Base-by-base conservation (phyloP, 495 filamentous ascomycete species). In the Lasiosphaeris hirsuta region DNA sequence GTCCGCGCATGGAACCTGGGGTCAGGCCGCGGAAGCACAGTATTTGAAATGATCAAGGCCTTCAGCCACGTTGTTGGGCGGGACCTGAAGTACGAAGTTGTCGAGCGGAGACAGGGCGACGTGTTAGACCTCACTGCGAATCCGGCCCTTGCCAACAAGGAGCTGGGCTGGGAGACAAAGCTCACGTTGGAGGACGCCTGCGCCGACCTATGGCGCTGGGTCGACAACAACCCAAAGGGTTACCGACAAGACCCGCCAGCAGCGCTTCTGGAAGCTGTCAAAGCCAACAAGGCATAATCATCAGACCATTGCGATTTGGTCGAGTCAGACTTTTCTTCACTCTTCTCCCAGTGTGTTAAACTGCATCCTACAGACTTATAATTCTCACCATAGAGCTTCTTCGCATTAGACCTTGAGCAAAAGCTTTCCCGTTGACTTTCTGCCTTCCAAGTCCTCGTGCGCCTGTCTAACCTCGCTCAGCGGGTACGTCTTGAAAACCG, bases 1-100 rank as follows among this genome's bases (percentile, higher is more conserved):
- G 90, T 96, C 48, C 85, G 89, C 56, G 93, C 92, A 56, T 98
- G 95, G 95, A 98, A 98, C 77, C 70, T 98, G 55, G 94, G 94
- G 18, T 96, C 92, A n/a, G 94, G 94, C 38, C 88, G 86, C 66
- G 94, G 94, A 58, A 92, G 87, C 72, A 97, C 95, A 10, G 94
- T 98, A 36, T 93, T 90, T 72, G 91, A 98, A 67, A 98, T 98
- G 83, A 87, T 98, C 82, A 89, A 89, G 54, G 90, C 95, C 57
- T 98, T 98, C 78, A 89, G 85, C 69, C 74, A 81, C 37, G 90
- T 90, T 35, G 90, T 96, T 30, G 93, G 94, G 52, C 84, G 82
- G 40, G 84, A 93, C 55, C 79, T 97, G 17, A 84, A 89, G 33
- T 97, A 96, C 76, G 81, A 96, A 67, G 88, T 96, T 39, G 91